Evolutionary conservation across 164 flowering plant genomes (phyloP).

Genomic region (Vitis riparia): DNA sequence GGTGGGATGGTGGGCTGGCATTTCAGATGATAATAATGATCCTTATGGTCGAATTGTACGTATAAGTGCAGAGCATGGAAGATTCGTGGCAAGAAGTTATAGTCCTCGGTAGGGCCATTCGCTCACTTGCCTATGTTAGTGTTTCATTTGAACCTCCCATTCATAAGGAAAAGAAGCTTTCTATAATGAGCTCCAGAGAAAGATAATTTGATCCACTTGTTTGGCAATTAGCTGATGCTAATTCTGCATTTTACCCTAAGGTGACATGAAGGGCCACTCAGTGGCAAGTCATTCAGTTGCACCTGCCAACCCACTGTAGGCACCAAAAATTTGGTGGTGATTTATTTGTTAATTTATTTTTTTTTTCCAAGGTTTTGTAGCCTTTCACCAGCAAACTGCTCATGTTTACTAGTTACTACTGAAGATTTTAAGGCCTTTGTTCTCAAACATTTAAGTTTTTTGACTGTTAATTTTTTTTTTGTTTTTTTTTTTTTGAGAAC

Average conservation of each 20-base stretch:
- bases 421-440: no score
- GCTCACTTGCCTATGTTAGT: not conserved
- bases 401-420: no score
- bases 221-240: not conserved
- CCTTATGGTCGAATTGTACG: conserved; percentile 87
- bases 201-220: not conserved
- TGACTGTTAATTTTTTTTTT: no score
- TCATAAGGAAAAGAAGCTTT: not conserved
- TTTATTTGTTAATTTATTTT: no score
- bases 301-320: no score
- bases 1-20: conserved; percentile 99
- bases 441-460: no score
- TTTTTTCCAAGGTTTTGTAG: no score
- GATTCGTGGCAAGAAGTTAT: conserved; percentile 91
- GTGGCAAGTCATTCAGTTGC: no score
- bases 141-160: not conserved
- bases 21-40: conserved; percentile 60
- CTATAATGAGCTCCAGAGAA: not conserved
- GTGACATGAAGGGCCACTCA: no score
- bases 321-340: no score
- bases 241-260: not conserved
- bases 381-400: no score
- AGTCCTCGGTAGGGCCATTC: conserved; percentile 69
- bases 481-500: no score
- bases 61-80: conserved; percentile 90